Base-by-base conservation (phyloP, 208 protist genomes). In the Wallacemonas sp. region DNA sequence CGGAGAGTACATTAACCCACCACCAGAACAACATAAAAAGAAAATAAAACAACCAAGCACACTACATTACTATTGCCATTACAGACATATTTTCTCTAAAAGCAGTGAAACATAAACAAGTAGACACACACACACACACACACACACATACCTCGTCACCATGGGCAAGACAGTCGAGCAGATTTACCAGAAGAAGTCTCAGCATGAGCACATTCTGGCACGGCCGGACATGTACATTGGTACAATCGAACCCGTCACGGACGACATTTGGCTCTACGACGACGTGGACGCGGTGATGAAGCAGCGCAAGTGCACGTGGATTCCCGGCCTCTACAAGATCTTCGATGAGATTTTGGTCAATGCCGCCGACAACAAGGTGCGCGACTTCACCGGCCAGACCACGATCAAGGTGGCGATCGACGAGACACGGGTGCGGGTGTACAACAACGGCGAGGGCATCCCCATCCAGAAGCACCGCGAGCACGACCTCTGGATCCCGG, bases 291-390 rank as follows among this genome's bases (percentile, higher is more conserved):
- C 79, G 8, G 77, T 96, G 23, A 98, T 99, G 92, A 97, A 95
- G 61, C 62, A 85, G 49, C 88, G 96, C 48, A 90, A 93, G 65
- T 93, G 98, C 65, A 98, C 84, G 3, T 99, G 96, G 87, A 97
- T 98, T 1, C 99, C 99, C 1, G 99, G 97, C 20, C 83, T 99
- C 10, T 99, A 98, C 76, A 99, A 99, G 89, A 99, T 99, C 36
- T 99, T 99, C 70, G 99, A 99, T 77, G 99, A 99, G 83, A 99
- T 99, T 74, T 82, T 99, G 3, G 99, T 99, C 3, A 99, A 99
- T 90, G 99, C 99, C 7, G 95, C 99, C 0, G 99, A 99, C 83
- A 99, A 99, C 82, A 98, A 98, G 63, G 96, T 99, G 68, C 89
- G 98, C 18, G 98, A 99, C 70, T 76, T 77, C 20, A 23, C 61